These are phyloP conservation scores for Moesziomyces globuligerus DNA, from an alignment of 1,284 basidiomycete genomes.

Conservation along the genomic window DNA sequence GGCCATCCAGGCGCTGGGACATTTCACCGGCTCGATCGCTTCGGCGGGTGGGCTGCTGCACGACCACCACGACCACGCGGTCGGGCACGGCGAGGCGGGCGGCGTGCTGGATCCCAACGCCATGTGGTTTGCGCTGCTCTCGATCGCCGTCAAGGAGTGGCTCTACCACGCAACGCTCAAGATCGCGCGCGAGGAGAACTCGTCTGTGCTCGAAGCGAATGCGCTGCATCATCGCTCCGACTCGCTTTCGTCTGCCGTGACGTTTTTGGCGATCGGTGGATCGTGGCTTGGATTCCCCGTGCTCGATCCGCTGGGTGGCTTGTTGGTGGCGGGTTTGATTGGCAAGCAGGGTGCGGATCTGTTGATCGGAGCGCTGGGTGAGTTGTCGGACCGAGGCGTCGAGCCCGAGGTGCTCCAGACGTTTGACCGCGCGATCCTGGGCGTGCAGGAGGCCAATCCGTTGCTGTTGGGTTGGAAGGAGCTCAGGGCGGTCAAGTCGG, in stretches of 20 bases:
- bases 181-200: slow-evolving; percentile 88
- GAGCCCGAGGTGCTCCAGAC: slow-evolving; percentile 73
- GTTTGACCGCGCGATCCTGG: slow-evolving; percentile 72
- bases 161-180: slow-evolving; percentile 74
- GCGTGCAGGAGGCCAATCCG: slow-evolving; percentile 20
- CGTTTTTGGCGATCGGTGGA: slow-evolving; percentile 70
- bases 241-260: slow-evolving; percentile 67
- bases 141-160: slow-evolving; percentile 89
- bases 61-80: slow-evolving; percentile 71
- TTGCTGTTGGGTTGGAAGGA: slow-evolving; percentile 53
- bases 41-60: slow-evolving; percentile 71
- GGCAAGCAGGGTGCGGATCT: slow-evolving; percentile 82
- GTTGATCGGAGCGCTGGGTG: slow-evolving; percentile 78
- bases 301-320: slow-evolving; percentile 91
- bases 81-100: slow-evolving; percentile 26
- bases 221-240: slow-evolving; percentile 86
- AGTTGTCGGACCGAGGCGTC: slow-evolving; percentile 86
- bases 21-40: slow-evolving; percentile 72
- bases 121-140: slow-evolving; percentile 89
- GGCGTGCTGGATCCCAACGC: slow-evolving; percentile 87
- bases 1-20: slow-evolving; percentile 73
- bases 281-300: slow-evolving; percentile 84
- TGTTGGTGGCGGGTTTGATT: slow-evolving; percentile 89
- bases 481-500: slow-evolving; percentile 55
- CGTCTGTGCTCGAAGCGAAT: slow-evolving; percentile 78